Percentiles rank a stretch among this genome's conserved stretches.
phyloP scores from a whole-genome alignment of 805 yeast genomes.

The Kodamaea leandrae region DNA sequence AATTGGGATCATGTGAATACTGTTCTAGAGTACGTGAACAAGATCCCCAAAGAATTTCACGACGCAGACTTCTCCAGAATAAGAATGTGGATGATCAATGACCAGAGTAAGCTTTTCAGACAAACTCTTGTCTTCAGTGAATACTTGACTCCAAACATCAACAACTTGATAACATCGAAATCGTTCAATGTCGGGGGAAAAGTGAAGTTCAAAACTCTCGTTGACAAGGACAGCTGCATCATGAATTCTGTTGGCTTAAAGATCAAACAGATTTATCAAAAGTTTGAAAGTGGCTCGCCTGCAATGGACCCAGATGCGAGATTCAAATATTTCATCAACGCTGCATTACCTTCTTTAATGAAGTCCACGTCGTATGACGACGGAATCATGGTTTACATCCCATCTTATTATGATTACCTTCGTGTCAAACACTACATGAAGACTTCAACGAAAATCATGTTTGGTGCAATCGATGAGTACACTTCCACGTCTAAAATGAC shows the following conservation, averaged over 20 bases:
- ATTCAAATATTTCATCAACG: constrained; percentile 74
- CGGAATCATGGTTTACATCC: constrained; percentile 79
- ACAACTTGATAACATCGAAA: constrained; percentile 49
- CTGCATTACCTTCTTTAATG: constrained; percentile 68
- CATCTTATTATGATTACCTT: constrained; percentile 82
- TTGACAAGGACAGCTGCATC: constrained; percentile 48
- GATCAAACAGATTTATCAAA: constrained; percentile 65
- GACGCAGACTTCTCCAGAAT: constrained; percentile 90
- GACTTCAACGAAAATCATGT: constrained; percentile 58
- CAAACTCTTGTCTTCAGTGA: constrained; percentile 79
- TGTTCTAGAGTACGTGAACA: constrained; percentile 64
- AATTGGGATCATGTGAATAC: constrained; percentile 83
- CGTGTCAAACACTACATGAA: constrained; percentile 71
- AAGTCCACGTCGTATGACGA: constrained; percentile 58
- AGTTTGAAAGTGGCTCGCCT: constrained; percentile 57
- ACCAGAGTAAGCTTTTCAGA: constrained; percentile 66
- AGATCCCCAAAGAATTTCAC: constrained; percentile 70
- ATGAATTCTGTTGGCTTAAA: constrained; percentile 65
- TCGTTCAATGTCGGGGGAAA: constrained; percentile 60
- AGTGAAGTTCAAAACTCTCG: constrained; percentile 50
- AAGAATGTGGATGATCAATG: constrained; percentile 89
- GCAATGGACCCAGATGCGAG: constrained; percentile 76
- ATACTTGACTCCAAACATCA: constrained; percentile 77
- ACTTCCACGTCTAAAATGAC: constrained; percentile 68
- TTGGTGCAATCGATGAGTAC: constrained; percentile 81